Evolutionary conservation across 2,329 filamentous ascomycete species (phyloP), one percentile per base, ranked within the genome.

Genomic region (Phialophora expanda): DNA sequence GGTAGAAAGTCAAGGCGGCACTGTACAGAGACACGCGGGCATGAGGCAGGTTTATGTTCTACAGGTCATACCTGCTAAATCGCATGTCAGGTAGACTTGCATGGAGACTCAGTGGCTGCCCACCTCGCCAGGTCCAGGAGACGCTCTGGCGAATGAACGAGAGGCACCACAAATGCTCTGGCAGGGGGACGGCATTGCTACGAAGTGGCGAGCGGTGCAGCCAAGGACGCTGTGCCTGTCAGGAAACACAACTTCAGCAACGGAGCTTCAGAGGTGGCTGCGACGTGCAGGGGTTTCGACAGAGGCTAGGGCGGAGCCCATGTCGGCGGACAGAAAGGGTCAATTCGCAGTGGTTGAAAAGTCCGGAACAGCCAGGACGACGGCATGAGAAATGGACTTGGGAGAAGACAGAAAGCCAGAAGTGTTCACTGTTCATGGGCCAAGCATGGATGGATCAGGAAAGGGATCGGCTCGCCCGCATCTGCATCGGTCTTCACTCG

Each of bases 341-440:
- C 22, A 20, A 30, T 30, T 48, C n/a, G n/a, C 44, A 55, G 26
- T 54, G 38, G 57, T 60, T 54, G 50, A 28, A 53, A 55, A 64
- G 61, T 67, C 57, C 63, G 63, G 56, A 66, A 61, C 62, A 56
- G 59, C 55, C 57, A 65, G 50, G 51, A 64, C 46, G 62, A 62
- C 51, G 57, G 48, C 53, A 20, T 55, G 8, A n/a, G n/a, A 4
- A 22, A 14, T 30, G 24, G 53, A 22, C 9, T 11, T 34, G 32
- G 32, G 32, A 34, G 12, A 34, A 1, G 32, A 28, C 28, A 28
- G 28, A 24, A 26, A 26, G n/a, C 5, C 9, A 50, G 46, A 50
- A 53, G 38, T 44, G 38, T n/a, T 14, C 3, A 17, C 34, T 17
- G 34, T 38, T 17, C 34, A 41, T 4, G 4, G 46, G 22, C 46